Conservation (phyloP, 2,329 filamentous ascomycete genomes). For the Colletotrichum navitas region DNA sequence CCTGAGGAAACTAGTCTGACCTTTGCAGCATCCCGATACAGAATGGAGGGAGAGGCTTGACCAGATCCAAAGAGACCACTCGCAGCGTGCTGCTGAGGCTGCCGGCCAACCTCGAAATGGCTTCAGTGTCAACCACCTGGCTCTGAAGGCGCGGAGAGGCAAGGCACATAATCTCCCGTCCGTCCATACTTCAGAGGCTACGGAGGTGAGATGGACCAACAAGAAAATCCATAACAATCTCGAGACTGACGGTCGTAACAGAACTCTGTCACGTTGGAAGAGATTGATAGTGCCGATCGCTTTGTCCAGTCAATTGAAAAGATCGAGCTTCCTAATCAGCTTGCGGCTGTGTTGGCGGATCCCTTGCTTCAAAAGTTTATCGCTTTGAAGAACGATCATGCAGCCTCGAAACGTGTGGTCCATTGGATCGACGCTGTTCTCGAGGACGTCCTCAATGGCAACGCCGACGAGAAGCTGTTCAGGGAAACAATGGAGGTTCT, state of each 20-base stretch:
- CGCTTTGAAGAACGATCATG: slow-evolving; percentile 70
- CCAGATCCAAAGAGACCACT: slow-evolving; percentile 72
- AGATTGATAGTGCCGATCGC: slow-evolving; percentile 77
- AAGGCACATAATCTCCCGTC: slow-evolving; percentile 70
- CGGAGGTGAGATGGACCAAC: slow-evolving; percentile 63
- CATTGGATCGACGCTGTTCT: slow-evolving; percentile 71
- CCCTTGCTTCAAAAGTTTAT: slow-evolving; percentile 83
- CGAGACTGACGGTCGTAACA: slow-evolving; percentile 48
- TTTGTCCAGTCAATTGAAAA: slow-evolving; percentile 81
- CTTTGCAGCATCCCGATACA: slow-evolving; percentile 75
- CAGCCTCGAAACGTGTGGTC: slow-evolving; percentile 64
- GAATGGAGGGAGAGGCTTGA: slow-evolving; percentile 79
- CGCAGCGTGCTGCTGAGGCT: slow-evolving; percentile 57
- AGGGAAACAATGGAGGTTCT: slow-evolving; percentile 68
- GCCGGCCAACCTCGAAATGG: slow-evolving; percentile 59
- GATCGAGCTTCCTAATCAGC: slow-evolving; percentile 84
- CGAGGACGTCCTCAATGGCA: slow-evolving; percentile 66
- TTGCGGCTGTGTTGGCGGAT: slow-evolving; percentile 81
- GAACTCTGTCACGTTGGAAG: slow-evolving; percentile 78
- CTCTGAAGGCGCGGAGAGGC: slow-evolving; percentile 51
- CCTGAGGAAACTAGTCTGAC: slow-evolving; percentile 46
- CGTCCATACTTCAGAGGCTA: slow-evolving; percentile 80
- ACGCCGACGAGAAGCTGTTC: slow-evolving; percentile 61
- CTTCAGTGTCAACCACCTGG: slow-evolving; percentile 74
- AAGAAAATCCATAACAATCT: neutral